Percentiles rank a stretch among this genome's conserved stretches.
Evolutionary conservation across 2,329 filamentous ascomycete genomes (phyloP).

Genomic region (Aaosphaeria pasadenensis): DNA sequence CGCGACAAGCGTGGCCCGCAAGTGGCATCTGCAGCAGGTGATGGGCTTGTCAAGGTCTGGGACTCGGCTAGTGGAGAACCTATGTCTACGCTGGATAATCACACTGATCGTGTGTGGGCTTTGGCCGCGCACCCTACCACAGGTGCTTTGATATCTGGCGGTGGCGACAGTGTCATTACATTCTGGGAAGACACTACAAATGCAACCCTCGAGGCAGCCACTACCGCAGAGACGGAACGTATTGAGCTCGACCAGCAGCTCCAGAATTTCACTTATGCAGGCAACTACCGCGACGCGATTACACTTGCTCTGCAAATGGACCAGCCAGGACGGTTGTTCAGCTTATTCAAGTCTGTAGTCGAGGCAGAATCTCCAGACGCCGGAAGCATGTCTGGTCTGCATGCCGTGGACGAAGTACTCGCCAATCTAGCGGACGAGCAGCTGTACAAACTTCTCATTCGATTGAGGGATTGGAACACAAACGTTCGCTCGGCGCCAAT

Average conservation of each 20-base stretch:
- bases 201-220: conserved; percentile 71
- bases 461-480: conserved; percentile 95
- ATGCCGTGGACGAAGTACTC: conserved; percentile 77
- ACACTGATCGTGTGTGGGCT: conserved; percentile 94
- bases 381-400: conserved; percentile 62
- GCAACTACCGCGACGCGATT: conserved; percentile 90
- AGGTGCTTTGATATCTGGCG: conserved; percentile 80
- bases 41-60: conserved; percentile 96
- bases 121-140: conserved; percentile 64
- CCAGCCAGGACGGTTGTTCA: conserved; percentile 82
- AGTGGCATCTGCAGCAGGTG: conserved; percentile 84
- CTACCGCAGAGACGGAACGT: conserved; percentile 70
- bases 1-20: conserved; percentile 60
- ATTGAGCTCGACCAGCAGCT: conserved; percentile 94
- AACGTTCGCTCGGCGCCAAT: conserved; percentile 84
- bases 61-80: conserved; percentile 80
- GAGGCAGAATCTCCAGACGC: conserved; percentile 59
- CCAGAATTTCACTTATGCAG: conserved; percentile 84
- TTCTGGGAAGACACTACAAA: conserved; percentile 94
- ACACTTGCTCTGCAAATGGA: conserved; percentile 89
- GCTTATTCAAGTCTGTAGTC: conserved; percentile 78
- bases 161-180: conserved; percentile 86
- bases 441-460: conserved; percentile 75
- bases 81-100: conserved; percentile 90
- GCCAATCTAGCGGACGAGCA: conserved; percentile 78